Percentiles rank a stretch among this genome's conserved stretches.
phyloP scores from a whole-genome alignment of 2,329 filamentous ascomycete genomes.

The Colletotrichum karsti region DNA sequence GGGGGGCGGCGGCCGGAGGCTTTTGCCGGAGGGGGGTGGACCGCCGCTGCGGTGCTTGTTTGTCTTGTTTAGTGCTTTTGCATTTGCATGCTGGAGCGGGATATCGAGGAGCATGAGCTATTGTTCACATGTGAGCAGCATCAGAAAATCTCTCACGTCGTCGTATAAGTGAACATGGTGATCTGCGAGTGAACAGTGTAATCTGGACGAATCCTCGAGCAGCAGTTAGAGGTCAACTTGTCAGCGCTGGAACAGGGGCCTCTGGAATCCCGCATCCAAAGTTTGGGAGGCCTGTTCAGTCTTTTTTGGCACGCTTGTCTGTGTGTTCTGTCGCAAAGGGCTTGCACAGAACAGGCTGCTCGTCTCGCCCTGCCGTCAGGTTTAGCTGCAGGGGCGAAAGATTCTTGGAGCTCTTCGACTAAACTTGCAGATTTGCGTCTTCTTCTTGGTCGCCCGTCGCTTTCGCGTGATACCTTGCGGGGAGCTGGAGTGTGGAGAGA shows the following conservation, averaged over 20 bases:
- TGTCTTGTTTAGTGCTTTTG: too few relatives aligned
- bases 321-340: not conserved
- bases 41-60: not conserved
- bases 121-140: too few relatives aligned
- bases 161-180: too few relatives aligned
- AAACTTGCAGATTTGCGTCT: not conserved
- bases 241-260: too few relatives aligned
- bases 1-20: not conserved
- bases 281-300: too few relatives aligned
- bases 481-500: not conserved
- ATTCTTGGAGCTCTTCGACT: not conserved
- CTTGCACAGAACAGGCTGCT: not conserved
- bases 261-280: too few relatives aligned
- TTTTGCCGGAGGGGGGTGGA: not conserved
- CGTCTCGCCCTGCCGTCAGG: not conserved
- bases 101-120: too few relatives aligned
- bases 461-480: not conserved
- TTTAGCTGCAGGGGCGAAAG: not conserved
- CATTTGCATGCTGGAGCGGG: too few relatives aligned
- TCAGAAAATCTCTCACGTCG: too few relatives aligned
- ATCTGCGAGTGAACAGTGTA: too few relatives aligned
- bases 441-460: not conserved
- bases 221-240: too few relatives aligned
- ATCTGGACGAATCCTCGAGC: too few relatives aligned
- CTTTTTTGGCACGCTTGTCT: not conserved